Evolutionary conservation across 2,329 filamentous ascomycete genomes (phyloP).

Genomic region (Epichloe sp.): DNA sequence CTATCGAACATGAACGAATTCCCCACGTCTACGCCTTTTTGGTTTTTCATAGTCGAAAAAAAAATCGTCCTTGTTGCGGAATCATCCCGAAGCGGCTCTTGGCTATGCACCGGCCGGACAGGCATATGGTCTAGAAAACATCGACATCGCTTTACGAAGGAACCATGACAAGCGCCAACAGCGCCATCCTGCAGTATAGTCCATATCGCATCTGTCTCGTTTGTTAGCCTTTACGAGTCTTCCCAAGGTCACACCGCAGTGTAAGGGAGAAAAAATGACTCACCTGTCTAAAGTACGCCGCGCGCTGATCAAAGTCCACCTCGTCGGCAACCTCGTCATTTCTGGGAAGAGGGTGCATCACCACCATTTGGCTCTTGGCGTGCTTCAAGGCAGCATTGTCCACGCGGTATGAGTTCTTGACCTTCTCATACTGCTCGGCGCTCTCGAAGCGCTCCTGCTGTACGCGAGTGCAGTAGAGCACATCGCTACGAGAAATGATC

Average conservation of each 20-base stretch:
- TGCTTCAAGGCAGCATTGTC: slow-evolving; percentile 83
- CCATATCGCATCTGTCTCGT: slow-evolving; percentile 78
- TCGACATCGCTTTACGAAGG: slow-evolving; percentile 9
- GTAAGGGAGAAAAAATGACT: slow-evolving; percentile 28
- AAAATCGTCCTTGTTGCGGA: background rate
- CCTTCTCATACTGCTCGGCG: slow-evolving; percentile 64
- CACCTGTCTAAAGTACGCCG: slow-evolving; percentile 98
- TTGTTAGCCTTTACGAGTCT: background rate
- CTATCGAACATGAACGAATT: slow-evolving; percentile 1
- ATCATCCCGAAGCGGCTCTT: background rate
- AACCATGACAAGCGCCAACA: slow-evolving; percentile 81
- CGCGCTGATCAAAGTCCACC: slow-evolving; percentile 92
- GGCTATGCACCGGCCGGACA: background rate
- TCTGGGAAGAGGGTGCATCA: slow-evolving; percentile 89
- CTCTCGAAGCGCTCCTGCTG: slow-evolving; percentile 94
- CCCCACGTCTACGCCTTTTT: slow-evolving; percentile 2
- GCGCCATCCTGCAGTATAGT: slow-evolving; percentile 93
- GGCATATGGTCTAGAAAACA: background rate
- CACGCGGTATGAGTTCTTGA: slow-evolving; percentile 81
- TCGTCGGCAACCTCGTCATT: slow-evolving; percentile 91
- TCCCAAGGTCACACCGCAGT: background rate
- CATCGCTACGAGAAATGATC: slow-evolving; percentile 74
- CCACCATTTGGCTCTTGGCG: slow-evolving; percentile 84
- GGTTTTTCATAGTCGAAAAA: background rate
- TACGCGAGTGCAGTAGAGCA: slow-evolving; percentile 92